phyloP scores from a whole-genome alignment of 345 rosid species.

The Populus euphratica region DNA sequence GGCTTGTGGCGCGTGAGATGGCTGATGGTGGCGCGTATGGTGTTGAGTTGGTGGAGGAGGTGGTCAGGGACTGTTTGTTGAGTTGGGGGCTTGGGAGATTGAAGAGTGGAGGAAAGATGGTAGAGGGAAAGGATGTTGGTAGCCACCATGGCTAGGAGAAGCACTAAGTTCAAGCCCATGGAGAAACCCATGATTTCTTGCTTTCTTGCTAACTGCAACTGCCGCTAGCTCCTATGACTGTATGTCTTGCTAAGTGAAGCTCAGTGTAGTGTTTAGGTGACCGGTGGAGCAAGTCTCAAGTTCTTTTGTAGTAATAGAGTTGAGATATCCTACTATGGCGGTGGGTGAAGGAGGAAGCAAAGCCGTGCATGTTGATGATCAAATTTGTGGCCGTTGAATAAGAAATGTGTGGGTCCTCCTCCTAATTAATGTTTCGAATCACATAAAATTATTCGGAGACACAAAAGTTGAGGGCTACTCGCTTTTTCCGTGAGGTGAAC shows the following conservation, averaged over 20 bases:
- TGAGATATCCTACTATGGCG: no score
- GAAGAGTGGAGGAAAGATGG: slow-evolving; percentile 77
- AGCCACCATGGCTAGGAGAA: slow-evolving; percentile 90
- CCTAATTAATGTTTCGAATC: no score
- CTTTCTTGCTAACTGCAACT: not conserved
- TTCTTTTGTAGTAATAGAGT: no score
- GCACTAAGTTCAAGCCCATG: slow-evolving; percentile 82
- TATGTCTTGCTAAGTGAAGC: not conserved
- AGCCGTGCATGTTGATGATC: not conserved
- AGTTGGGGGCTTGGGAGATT: slow-evolving; percentile 46
- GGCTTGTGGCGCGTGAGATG: slow-evolving; percentile 84
- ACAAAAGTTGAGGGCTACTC: no score
- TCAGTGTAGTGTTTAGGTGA: not conserved
- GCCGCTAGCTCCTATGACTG: not conserved
- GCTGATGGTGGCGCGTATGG: slow-evolving; percentile 89
- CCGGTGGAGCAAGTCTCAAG: no score
- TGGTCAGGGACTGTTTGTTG: slow-evolving; percentile 64
- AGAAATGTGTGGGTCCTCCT: not conserved
- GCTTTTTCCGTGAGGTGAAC: no score
- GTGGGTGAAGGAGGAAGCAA: no score
- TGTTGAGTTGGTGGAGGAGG: slow-evolving; percentile 74
- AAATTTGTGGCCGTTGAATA: not conserved
- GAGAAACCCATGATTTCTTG: slow-evolving; percentile 56
- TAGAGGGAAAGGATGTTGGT: slow-evolving; percentile 92
- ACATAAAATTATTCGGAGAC: no score